These are phyloP conservation scores for Plasmodium gonderi DNA, from an alignment of 169 alveolate genomes.

Conservation along the genomic window DNA sequence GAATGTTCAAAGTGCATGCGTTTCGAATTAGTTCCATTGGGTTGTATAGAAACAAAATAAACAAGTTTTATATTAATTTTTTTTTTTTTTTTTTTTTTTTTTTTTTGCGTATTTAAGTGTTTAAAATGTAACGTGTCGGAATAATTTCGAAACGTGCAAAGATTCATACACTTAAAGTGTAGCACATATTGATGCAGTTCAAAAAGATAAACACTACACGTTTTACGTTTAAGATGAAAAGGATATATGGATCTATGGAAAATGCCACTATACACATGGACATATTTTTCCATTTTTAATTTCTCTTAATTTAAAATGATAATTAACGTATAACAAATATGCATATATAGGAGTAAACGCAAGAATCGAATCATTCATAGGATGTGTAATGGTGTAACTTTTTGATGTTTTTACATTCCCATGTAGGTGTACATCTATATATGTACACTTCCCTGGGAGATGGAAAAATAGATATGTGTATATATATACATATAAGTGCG, in stretches of 20 bases:
- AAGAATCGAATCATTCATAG: background rate
- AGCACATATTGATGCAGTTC: background rate
- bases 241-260: background rate
- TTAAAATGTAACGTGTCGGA: background rate
- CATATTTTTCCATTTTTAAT: too few species aligned
- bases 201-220: background rate
- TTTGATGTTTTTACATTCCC: background rate
- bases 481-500: background rate
- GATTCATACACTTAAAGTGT: background rate
- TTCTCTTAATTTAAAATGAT: background rate
- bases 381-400: background rate
- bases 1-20: background rate
- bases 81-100: background rate
- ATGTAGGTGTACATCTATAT: background rate
- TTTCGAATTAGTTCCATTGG: background rate
- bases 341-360: background rate
- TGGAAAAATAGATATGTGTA: background rate
- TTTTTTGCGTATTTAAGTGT: background rate
- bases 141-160: background rate
- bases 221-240: too few species aligned
- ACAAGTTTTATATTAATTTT: background rate
- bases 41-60: background rate
- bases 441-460: background rate
- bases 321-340: background rate
- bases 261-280: background rate